phyloP scores from a whole-genome alignment of 345 rosid genomes.

The Populus euphratica region DNA sequence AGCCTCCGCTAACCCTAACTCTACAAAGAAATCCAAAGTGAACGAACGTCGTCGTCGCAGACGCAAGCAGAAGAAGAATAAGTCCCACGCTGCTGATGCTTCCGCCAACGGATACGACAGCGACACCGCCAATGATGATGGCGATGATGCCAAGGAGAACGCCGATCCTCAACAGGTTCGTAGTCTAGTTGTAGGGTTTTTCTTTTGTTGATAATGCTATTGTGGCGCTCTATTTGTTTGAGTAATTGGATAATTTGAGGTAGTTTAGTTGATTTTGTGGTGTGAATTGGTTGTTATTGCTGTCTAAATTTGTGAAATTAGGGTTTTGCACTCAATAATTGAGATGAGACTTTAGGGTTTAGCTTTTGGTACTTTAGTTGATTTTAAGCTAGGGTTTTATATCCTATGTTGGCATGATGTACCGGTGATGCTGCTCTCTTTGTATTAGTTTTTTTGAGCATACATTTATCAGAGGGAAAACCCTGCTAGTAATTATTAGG shows the following conservation, averaged over 20 bases:
- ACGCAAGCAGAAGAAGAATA: conserved; percentile 98
- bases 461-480: background rate
- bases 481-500: background rate
- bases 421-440: background rate
- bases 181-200: conserved; percentile 4
- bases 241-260: background rate
- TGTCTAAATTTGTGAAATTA: background rate
- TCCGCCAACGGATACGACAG: conserved; percentile 22
- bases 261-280: background rate
- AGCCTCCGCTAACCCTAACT: conserved; percentile 25
- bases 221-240: background rate
- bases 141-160: conserved; percentile 44
- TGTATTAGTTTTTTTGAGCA: background rate
- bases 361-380: background rate
- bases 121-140: conserved; percentile 35
- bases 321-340: background rate
- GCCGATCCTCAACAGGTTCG: conserved; percentile 45
- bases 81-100: conserved; percentile 13
- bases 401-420: background rate
- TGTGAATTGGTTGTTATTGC: background rate
- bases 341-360: background rate
- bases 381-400: background rate
- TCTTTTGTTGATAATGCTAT: background rate
- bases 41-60: conserved; percentile 91
- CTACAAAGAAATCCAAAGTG: conserved; percentile 60